Conservation (phyloP, 2,329 filamentous ascomycete genomes). For the Microcyclospora pomicola region DNA sequence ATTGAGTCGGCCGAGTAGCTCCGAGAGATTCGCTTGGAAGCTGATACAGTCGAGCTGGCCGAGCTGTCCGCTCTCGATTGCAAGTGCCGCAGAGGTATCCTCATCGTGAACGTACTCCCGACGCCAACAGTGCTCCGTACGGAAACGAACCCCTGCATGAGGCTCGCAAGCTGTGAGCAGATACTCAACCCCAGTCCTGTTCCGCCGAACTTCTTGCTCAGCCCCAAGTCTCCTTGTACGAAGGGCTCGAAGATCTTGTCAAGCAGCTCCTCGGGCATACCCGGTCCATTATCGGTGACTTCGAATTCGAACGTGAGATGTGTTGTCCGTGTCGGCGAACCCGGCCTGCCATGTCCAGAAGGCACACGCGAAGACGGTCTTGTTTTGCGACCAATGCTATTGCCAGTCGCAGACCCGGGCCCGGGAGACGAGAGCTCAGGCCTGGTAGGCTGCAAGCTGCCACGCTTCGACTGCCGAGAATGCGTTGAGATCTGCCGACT, state of each 20-base stretch:
- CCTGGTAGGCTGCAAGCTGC: no score
- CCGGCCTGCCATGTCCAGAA: constrained; percentile 4
- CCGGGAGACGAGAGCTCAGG: not conserved
- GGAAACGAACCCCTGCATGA: constrained; percentile 69
- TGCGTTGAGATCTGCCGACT: constrained; percentile 30
- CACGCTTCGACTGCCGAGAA: constrained; percentile 11
- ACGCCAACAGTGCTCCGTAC: constrained; percentile 58
- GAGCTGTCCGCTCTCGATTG: constrained; percentile 49
- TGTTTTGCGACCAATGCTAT: not conserved
- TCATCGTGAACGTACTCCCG: constrained; percentile 71
- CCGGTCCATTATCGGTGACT: constrained; percentile 76
- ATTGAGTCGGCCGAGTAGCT: constrained; percentile 7
- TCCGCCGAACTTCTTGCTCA: constrained; percentile 82
- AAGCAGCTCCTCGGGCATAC: constrained; percentile 65
- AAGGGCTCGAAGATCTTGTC: constrained; percentile 86
- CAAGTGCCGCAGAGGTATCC: constrained; percentile 65
- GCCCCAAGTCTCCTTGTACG: constrained; percentile 76
- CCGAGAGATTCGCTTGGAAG: constrained; percentile 5
- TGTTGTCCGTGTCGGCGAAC: constrained; percentile 42
- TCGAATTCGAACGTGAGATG: constrained; percentile 74
- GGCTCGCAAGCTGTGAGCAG: constrained; percentile 66
- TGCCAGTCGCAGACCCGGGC: not conserved
- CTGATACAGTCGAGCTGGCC: constrained; percentile 23
- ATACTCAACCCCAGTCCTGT: constrained; percentile 82
- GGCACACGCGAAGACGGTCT: not conserved